A percentile compares a stretch with the other conserved stretches of the same genome.
Conservation (phyloP, 2,329 filamentous ascomycete genomes). For the Tolypocladium paradoxum region DNA sequence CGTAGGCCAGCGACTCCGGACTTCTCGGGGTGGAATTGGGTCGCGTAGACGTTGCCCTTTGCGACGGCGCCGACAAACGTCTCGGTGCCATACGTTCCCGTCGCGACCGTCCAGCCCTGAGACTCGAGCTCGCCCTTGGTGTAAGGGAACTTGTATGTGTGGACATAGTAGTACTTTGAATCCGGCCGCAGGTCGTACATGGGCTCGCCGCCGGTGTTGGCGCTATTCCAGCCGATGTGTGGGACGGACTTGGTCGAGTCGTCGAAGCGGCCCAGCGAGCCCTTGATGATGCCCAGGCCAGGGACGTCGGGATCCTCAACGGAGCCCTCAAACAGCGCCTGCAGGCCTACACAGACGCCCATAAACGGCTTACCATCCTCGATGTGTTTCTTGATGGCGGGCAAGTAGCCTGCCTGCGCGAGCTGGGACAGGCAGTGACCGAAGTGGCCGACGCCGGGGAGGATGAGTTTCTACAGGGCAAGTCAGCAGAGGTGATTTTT, state of each 20-base stretch:
- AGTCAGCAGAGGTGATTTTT: not conserved
- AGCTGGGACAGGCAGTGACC: constrained; percentile 89
- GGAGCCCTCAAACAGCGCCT: constrained; percentile 81
- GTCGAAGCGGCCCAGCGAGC: constrained; percentile 64
- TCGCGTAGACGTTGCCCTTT: constrained; percentile 75
- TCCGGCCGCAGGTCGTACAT: constrained; percentile 70
- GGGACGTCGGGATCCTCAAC: constrained; percentile 61
- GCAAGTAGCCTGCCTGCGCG: constrained; percentile 68
- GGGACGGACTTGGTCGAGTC: constrained; percentile 79
- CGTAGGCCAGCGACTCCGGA: constrained; percentile 81
- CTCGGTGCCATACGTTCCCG: constrained; percentile 75
- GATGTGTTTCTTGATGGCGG: constrained; percentile 75
- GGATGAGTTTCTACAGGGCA: constrained; percentile 65
- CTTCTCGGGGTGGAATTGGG: constrained; percentile 98
- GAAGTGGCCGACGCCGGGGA: constrained; percentile 95
- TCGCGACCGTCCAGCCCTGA: constrained; percentile 86
- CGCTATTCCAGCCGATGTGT: constrained; percentile 98
- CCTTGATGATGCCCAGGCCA: constrained; percentile 67
- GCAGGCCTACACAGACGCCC: constrained; percentile 91
- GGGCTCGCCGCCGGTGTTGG: constrained; percentile 45
- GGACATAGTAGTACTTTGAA: constrained; percentile 98
- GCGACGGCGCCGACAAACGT: constrained; percentile 87
- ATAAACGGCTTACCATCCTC: constrained; percentile 91
- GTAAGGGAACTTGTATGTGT: constrained; percentile 84
- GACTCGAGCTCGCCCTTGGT: constrained; percentile 60